Conservation (phyloP, 768 basidiomycete genomes). For the Thelephora ganbajun region DNA sequence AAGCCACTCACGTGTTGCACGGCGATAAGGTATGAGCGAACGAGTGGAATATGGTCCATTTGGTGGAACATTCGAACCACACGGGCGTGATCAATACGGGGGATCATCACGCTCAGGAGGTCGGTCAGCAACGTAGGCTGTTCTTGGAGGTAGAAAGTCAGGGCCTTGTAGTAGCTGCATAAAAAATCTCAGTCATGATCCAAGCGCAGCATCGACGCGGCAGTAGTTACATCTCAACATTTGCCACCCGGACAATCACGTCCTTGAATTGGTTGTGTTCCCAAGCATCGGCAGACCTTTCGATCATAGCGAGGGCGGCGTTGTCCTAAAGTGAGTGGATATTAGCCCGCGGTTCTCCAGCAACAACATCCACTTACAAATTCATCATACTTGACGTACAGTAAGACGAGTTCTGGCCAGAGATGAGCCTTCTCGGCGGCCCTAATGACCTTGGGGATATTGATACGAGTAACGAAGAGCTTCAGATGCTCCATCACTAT, state of each 20-base stretch:
- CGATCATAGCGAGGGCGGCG: constrained; percentile 96
- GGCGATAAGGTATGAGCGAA: constrained; percentile 91
- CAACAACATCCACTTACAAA: constrained; percentile 35
- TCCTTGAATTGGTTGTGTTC: constrained; percentile 99
- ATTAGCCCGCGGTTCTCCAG: neutral
- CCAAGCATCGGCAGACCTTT: constrained; percentile 96
- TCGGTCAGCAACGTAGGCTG: constrained; percentile 91
- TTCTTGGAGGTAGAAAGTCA: constrained; percentile 88
- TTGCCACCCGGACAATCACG: constrained; percentile 89
- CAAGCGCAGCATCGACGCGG: neutral
- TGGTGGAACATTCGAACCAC: constrained; percentile 94
- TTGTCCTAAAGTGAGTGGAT: constrained; percentile 50
- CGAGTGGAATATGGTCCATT: constrained; percentile 90
- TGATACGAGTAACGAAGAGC: constrained; percentile 89
- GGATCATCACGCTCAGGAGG: constrained; percentile 80
- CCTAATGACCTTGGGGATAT: constrained; percentile 98
- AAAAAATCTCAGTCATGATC: constrained; percentile 1
- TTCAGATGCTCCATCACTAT: constrained; percentile 98
- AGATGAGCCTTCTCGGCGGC: constrained; percentile 93
- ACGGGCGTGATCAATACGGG: constrained; percentile 88
- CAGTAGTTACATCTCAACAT: constrained; percentile 94
- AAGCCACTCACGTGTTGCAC: constrained; percentile 68
- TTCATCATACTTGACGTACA: constrained; percentile 98
- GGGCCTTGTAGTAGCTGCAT: constrained; percentile 80
- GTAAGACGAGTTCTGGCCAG: constrained; percentile 96